Base-by-base conservation (phyloP, 2,329 filamentous ascomycete genomes). In the Talaromyces sp. region DNA sequence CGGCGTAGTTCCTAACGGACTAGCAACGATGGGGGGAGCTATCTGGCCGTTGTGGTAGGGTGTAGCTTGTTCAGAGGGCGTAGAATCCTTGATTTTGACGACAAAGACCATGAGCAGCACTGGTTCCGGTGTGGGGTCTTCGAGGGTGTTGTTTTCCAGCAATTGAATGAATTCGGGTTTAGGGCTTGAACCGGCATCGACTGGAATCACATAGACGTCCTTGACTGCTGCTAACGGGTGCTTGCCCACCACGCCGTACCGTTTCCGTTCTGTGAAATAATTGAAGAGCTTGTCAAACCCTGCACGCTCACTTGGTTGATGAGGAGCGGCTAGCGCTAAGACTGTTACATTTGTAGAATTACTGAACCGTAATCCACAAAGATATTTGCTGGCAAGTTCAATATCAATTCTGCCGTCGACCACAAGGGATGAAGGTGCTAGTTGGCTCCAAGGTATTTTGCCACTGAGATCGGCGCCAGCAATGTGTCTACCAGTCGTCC, bases 121-220 rank as follows among this genome's bases (percentile, higher is more conserved):
- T 1, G 91, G 88, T 69, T 96, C 90, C 0, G 87, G 83, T 17
- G 90, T 85, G 2, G 86, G 85, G 66, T 86, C 84, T 52, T 93
- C 91, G 37, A 97, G 86, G 35, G 87, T 86, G 75, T 93, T 93
- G 70, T 94, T 90, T 68, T 92, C 89, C n/a, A 98, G 85, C 72
- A 96, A 90, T 67, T 92, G 86, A 76, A 97, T 87, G 71, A 97
- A 97, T 67, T 93, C 91, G 0, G 95, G 94, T 50, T 94, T 86
- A 58, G 81, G 80, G 39, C 79, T 80, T 31, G 86, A 83, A 31
- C 91, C 92, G 5, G 88, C 85, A 37, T 92, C 87, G 4, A 98
- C 87, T 0, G 95, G 94, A 10, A 97, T 89, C 37, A 98, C 85
- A 75, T 98, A 98, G 1, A 93, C 91, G 74, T 98, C 94, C 66